phyloP scores from a whole-genome alignment of 192 early-diverging fungal species.

The Backusella mclennaniae region DNA sequence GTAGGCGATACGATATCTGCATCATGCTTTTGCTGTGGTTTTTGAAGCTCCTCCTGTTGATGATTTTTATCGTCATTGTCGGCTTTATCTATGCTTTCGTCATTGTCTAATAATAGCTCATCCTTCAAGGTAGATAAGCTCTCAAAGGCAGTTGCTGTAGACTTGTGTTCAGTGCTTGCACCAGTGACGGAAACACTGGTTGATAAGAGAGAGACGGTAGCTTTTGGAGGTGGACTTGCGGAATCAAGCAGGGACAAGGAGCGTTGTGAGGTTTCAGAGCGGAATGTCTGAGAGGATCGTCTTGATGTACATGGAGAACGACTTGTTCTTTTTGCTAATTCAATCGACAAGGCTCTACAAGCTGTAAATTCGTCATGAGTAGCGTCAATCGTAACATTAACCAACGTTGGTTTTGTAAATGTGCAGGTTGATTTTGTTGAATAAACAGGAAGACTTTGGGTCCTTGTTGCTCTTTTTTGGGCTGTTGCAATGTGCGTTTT shows the following conservation, averaged over 20 bases:
- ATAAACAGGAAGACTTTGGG: not conserved
- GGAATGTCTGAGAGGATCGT: not conserved
- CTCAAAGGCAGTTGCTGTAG: not conserved
- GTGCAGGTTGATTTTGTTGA: not conserved
- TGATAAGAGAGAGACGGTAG: not conserved
- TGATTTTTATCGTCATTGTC: not conserved
- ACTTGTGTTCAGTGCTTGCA: not conserved
- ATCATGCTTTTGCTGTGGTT: not conserved
- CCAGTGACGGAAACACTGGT: slow-evolving; percentile 2
- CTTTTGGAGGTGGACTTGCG: not conserved
- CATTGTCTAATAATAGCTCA: not conserved
- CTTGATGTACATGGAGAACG: not conserved
- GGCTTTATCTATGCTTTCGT: not conserved
- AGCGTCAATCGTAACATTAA: not conserved
- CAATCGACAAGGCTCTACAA: not conserved
- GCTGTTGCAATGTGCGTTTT: not conserved
- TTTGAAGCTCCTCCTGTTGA: not conserved
- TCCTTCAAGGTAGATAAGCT: not conserved
- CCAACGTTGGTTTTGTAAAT: slow-evolving; percentile 1
- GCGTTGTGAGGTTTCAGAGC: not conserved
- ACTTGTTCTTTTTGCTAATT: slow-evolving; percentile 15
- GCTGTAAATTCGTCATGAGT: not conserved
- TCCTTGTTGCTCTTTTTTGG: not conserved
- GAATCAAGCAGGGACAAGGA: not conserved
- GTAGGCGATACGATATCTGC: not conserved